Base-by-base conservation (phyloP, 75 land plant genomes). In the Selaginella tamariscina region DNA sequence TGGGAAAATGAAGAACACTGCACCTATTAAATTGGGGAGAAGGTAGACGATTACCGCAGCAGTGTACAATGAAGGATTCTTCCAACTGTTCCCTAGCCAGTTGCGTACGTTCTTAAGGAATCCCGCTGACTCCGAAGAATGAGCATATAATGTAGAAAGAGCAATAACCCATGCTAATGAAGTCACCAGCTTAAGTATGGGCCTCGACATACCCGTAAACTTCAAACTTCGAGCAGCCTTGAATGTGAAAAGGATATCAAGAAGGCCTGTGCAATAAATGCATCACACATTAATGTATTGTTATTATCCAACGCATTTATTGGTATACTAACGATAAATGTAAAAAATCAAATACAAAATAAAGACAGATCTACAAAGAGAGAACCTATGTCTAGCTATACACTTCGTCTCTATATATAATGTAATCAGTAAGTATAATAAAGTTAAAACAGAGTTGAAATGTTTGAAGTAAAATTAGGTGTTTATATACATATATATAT, bases 1-100 rank as follows among this genome's bases (percentile, higher is more conserved):
- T 32, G 99, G 99, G 64, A 95, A 91, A 27, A 91, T 54, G 63
- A 95, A 95, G 32, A 87, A 68, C 2, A 54, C 64, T 32, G 77
- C 83, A 56, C 87, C 85, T 30, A 90, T 68, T 22, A 73, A 76
- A 80, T 86, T 83, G 22, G 79, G 80, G 33, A 72, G 54, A 63
- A 90, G 69, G 66, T 86, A 89, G 39, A 83, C 0, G 30, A 66
- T 77, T 2, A 91, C 87, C 22, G 85, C 92, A 62, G 84, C 32
- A 56, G 87, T 56, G 70, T 91, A 95, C 20, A 95, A 66, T 31
- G 85, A 83, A 30, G 92, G 88, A 33, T 83, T 79, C 26, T 87
- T 79, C 62, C 82, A 79, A 21, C 23, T 21, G 5, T 22, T 73
- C 49, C 64, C 65, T 26, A 39, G 49, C 49, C 49, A 39, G 49